A percentile compares a stretch with the other conserved stretches of the same genome.
Conservation (phyloP, 768 basidiomycete species). For the Tricholoma saponaceum region DNA sequence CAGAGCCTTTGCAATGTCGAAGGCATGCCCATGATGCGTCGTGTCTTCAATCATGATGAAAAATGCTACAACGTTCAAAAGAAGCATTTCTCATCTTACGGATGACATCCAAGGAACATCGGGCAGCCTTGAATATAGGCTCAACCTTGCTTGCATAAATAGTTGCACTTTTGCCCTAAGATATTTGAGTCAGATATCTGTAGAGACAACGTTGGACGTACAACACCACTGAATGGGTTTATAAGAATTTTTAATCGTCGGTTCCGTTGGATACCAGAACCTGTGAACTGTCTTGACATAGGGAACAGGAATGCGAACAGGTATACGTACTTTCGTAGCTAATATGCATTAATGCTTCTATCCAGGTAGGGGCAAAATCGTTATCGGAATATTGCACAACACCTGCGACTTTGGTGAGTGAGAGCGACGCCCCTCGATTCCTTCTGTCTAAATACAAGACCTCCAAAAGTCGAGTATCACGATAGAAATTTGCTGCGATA, state of each 20-base stretch:
- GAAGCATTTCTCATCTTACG: constrained; percentile 54
- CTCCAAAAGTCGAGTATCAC: constrained; percentile 31
- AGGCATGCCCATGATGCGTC: constrained; percentile 57
- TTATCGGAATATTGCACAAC: constrained; percentile 31
- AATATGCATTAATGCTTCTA: constrained; percentile 44
- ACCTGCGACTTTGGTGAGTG: constrained; percentile 42
- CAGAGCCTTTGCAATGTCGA: constrained; percentile 55
- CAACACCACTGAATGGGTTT: constrained; percentile 79
- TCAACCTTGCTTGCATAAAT: constrained; percentile 57
- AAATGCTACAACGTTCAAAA: not conserved
- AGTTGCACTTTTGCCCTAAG: constrained; percentile 56
- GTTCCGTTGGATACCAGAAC: constrained; percentile 47
- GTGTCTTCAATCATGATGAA: constrained; percentile 46
- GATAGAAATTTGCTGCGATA: constrained; percentile 42
- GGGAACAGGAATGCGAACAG: not conserved
- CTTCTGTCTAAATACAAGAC: constrained; percentile 49
- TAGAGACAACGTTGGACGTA: constrained; percentile 28
- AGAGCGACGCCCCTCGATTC: constrained; percentile 33
- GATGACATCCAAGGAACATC: constrained; percentile 56
- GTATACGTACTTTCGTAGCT: constrained; percentile 57
- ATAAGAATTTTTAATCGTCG: constrained; percentile 65
- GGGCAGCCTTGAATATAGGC: constrained; percentile 68
- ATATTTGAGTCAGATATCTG: constrained; percentile 1
- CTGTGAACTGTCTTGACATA: constrained; percentile 5
- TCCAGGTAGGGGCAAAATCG: constrained; percentile 44